Conservation (phyloP, 495 filamentous ascomycete genomes). For the Astrocystis sublimbata region DNA sequence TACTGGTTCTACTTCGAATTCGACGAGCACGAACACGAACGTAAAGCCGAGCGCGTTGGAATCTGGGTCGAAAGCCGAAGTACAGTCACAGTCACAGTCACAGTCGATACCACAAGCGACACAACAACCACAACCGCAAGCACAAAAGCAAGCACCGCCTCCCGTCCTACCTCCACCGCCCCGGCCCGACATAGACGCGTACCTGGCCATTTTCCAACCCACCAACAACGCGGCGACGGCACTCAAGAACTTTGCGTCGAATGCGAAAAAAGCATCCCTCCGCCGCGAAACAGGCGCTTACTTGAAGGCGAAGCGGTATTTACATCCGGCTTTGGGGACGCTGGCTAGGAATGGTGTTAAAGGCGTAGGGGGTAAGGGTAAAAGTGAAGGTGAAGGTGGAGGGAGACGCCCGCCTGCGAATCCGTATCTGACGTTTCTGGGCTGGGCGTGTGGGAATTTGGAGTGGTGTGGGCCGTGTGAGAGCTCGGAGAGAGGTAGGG, state of each 20-base stretch:
- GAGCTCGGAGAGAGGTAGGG: constrained; percentile 27
- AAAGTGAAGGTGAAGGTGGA: no score
- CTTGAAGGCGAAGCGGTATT: constrained; percentile 45
- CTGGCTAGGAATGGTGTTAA: no score
- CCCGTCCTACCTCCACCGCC: constrained; percentile 46
- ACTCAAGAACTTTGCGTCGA: constrained; percentile 53
- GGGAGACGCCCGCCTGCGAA: constrained; percentile 44
- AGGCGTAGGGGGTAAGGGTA: no score
- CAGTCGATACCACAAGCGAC: no score
- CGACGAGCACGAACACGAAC: constrained; percentile 39
- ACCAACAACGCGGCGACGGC: constrained; percentile 50
- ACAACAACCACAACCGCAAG: constrained; percentile 9
- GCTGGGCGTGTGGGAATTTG: constrained; percentile 44
- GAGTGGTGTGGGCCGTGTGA: constrained; percentile 55
- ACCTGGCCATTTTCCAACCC: constrained; percentile 59
- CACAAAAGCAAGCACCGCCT: no score
- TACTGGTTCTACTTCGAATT: no score
- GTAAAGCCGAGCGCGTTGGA: constrained; percentile 32
- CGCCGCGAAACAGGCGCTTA: constrained; percentile 51
- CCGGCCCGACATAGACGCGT: constrained; percentile 53
- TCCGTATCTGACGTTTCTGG: constrained; percentile 60
- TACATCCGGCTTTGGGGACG: constrained; percentile 28
- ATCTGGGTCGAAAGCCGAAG: constrained; percentile 13
- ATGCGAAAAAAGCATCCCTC: constrained; percentile 59
- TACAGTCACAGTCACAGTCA: no score